Base-by-base conservation (phyloP, 129 eudicot species). In the Helichrysum umbraculigerum region DNA sequence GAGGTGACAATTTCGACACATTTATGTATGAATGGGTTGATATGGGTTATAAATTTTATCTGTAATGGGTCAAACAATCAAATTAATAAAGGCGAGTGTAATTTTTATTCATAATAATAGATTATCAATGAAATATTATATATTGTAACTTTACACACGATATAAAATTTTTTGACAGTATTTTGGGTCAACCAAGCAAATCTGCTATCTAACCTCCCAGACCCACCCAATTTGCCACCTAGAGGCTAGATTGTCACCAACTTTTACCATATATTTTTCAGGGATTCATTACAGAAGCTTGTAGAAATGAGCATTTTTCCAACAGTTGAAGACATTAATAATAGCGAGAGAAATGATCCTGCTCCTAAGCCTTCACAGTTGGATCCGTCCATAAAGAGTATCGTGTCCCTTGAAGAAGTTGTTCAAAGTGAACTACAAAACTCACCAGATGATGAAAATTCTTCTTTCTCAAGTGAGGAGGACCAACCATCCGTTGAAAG, bases 391-490 rank as follows among this genome's bases (percentile, higher is more conserved):
- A 87, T 87, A 25, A 86, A 66, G 39, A 84, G 87, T 59, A 79
- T 79, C 19, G 86, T 72, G 47, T 84, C 96, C 54, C 97, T 91
- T 2, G 93, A 91, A 63, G 84, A 84, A 88, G 91, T 37, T 82
- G 92, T 93, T 1, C 87, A 88, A 76, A 63, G 70, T 66, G 97
- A 93, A 88, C 83, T 86, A 62, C 83, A 87, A 73, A 80, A 85
- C 83, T 93, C 93, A 68, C 76, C 87, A 68, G 93, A 78, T 22
- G 71, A 87, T 47, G 90, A 85, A 25, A 87, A 84, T 33, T 86
- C 97, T 34, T 91, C 93, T 66, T 60, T 70, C 62, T 87, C 97
- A 63, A 88, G 97, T 79, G 94, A 89, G 79, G 93, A 89, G 67
- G 93, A 94, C 70, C 89, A 76, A 66, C 87, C 92, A 73, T 76